These are phyloP conservation scores for Sclerotinia borealis DNA, from an alignment of 2,329 filamentous ascomycete genomes.

Conservation along the genomic window DNA sequence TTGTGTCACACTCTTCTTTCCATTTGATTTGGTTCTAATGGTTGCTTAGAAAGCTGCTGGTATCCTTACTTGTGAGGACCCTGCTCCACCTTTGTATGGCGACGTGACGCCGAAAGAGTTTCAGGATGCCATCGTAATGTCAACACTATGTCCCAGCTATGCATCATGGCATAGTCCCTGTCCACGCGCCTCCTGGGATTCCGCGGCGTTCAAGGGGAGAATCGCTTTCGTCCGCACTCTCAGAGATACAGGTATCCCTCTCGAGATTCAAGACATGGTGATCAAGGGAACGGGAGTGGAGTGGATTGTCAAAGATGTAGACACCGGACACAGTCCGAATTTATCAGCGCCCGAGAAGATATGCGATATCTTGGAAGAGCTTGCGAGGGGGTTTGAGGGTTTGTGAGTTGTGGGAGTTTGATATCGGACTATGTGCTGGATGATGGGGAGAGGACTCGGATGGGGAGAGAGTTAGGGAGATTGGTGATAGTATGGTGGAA, in stretches of 20 bases:
- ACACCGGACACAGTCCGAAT: not conserved
- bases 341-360: not conserved
- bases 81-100: not conserved
- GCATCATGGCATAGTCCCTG: not conserved
- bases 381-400: not conserved
- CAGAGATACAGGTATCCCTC: not conserved
- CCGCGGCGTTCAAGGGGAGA: not conserved
- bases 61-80: not conserved
- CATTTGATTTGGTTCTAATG: not conserved
- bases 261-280: not conserved
- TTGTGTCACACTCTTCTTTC: not conserved
- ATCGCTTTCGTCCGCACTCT: not conserved
- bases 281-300: not conserved
- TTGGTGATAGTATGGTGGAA: no score
- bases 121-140: not conserved
- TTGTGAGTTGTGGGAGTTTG: not conserved
- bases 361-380: not conserved
- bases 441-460: no score
- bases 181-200: not conserved
- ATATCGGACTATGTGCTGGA: no score
- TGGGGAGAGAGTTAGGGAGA: no score
- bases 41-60: not conserved
- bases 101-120: not conserved
- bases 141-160: not conserved
- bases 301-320: not conserved